Base-by-base conservation (phyloP, 2,329 filamentous ascomycete species). In the Fusarium poae region DNA sequence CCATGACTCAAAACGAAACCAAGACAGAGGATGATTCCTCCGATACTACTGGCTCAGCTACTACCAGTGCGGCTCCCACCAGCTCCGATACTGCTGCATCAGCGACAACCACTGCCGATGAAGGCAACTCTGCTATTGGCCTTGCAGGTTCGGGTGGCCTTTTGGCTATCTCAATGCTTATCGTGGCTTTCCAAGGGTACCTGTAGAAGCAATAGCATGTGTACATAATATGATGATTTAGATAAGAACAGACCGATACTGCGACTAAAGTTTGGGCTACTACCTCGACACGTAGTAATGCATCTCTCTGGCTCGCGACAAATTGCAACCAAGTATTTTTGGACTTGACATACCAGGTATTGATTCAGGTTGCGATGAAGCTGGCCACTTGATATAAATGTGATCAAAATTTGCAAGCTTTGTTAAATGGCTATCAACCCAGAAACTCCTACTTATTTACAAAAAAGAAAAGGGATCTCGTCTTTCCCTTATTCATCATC, bases 361-460 rank as follows among this genome's bases (percentile, higher is more conserved):
- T 32, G 12, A 32, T 32, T 32, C 4, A n/a, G n/a, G 16, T 15
- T 3, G 3, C 18, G 34, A n/a, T 10, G 10, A 20, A 37, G 2
- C 4, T 35, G 18, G 8, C 11, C 18, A 35, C 18, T n/a, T 9
- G 18, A 9, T 35, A 10, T n/a, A 10, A 35, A 35, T 35, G 2
- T 4, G n/a, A 35, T n/a, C n/a, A n/a, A n/a, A n/a, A 63, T 10
- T 57, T n/a, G n/a, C 35, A 34, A 27, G 15, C 1, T 23, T 7
- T 35, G 20, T 10, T 64, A 21, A 6, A 35, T 6, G 34, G 23
- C 20, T 32, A 13, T 7, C 4, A 37, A 32, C 27, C 11, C 25
- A 16, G 10, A 27, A 23, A 25, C 30, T 16, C 27, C 21, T 15
- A 23, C 13, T 23, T 64, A 64, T 64, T 23, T 63, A 57, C 30